Evolutionary conservation across 495 filamentous ascomycete species (phyloP), one percentile per base, ranked within the genome.

Genomic region (Aspergillus coremiiformis): DNA sequence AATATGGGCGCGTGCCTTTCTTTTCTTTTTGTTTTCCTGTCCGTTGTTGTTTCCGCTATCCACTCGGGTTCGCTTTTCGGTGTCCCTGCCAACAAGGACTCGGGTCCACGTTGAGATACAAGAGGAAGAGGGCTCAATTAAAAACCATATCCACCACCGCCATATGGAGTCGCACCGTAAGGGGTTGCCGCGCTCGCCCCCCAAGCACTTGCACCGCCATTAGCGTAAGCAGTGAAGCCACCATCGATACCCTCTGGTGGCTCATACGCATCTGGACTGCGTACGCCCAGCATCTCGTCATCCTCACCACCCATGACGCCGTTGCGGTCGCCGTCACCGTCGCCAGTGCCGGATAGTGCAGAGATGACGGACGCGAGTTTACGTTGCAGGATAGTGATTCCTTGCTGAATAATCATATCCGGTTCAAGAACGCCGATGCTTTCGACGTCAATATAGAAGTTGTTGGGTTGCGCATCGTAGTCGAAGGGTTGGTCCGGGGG

Each of bases 381-480:
- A 51, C 84, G 79, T 65, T 97, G 92, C 21, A 98, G 68, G 20
- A 90, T 84, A 60, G 86, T 84, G 65, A 97, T 95, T 22, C 90
- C 90, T 61, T 94, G 85, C 51, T 89, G 83, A 48, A 97, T 78
- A 49, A 97, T 89, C 41, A 74, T 75, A 59, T 97, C 90, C 0
- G 94, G 91, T 5, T 90, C 85, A 8, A 98, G 78, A 55, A 83
- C 85, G 14, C 93, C 93, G 54, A 87, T 84, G 32, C 85, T 87
- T 65, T 98, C 93, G 23, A 98, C 85, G 54, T 96, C 89, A 58
- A 91, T 82, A 75, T 94, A 98, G 72, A 96, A 98, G 49, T 76
- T 80, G 44, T 74, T 78, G 4, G 93, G 90, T 20, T 85, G 79
- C 15, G 89, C 93, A 56, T 96, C 87, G 68, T 88, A 96, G 68